A percentile compares a stretch with the other conserved stretches of the same genome.
phyloP scores from a whole-genome alignment of 139 green algal species.

The Gonium pectorale region DNA sequence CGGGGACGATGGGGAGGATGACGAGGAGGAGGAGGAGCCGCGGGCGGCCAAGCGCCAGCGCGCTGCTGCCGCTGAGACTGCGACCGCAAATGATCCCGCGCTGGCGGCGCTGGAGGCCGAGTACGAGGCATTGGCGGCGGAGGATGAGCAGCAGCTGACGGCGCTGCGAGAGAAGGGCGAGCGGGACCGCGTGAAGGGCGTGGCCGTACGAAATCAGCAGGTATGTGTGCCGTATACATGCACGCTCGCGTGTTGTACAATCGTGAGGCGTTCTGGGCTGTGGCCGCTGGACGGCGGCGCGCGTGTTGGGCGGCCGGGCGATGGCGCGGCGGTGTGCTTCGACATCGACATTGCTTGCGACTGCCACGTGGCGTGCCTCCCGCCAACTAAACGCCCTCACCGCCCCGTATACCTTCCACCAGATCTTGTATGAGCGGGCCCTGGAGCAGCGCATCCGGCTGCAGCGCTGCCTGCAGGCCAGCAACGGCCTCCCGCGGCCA shows the following conservation, averaged over 20 bases:
- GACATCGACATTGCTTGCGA: too few relatives aligned
- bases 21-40: not conserved
- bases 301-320: too few relatives aligned
- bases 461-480: conserved; percentile 66
- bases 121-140: conserved; percentile 51
- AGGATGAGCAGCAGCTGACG: conserved; percentile 45
- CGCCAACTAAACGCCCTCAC: too few relatives aligned
- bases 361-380: too few relatives aligned
- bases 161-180: conserved; percentile 45
- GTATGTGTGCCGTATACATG: conserved; percentile 24
- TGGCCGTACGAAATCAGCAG: conserved; percentile 55
- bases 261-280: too few relatives aligned
- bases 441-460: conserved; percentile 84
- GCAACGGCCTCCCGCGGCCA: conserved; percentile 63
- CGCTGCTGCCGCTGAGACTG: not conserved
- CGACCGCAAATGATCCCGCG: too few relatives aligned
- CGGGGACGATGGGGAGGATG: not conserved
- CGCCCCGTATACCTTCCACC: too few relatives aligned
- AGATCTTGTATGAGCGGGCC: conserved; percentile 70
- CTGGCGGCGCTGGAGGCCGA: conserved; percentile 68
- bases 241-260: too few relatives aligned
- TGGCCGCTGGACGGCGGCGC: too few relatives aligned
- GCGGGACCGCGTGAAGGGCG: conserved; percentile 60
- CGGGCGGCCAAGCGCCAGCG: not conserved
- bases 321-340: too few relatives aligned